Percentiles rank a stretch among this genome's conserved stretches.
phyloP scores from a whole-genome alignment of 1,284 basidiomycete species.

The Sporisorium sorghi region DNA sequence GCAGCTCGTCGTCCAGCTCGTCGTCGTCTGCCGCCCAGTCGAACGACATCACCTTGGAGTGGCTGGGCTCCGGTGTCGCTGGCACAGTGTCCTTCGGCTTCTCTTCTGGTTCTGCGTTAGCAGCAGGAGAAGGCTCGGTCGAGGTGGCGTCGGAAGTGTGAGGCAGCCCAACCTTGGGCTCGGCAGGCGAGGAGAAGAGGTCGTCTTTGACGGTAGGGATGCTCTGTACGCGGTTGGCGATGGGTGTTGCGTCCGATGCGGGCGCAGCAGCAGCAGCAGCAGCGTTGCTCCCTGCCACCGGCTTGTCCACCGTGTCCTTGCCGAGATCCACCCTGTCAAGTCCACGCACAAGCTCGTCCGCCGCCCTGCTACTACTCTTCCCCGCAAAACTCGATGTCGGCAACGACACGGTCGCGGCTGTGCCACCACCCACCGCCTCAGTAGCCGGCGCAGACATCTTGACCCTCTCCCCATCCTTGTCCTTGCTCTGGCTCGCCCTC shows the following conservation, averaged over 20 bases:
- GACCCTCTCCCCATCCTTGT: slow-evolving; percentile 40
- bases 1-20: slow-evolving; percentile 56
- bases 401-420: slow-evolving; percentile 19
- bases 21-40: slow-evolving; percentile 63
- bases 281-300: too few relatives aligned
- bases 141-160: not conserved
- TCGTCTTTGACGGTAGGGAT: slow-evolving; percentile 38
- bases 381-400: slow-evolving; percentile 1
- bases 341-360: slow-evolving; percentile 14
- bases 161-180: slow-evolving; percentile 30
- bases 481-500: slow-evolving; percentile 41
- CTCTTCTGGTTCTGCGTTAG: too few relatives aligned
- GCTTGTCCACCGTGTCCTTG: not conserved
- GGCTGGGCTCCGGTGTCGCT: slow-evolving; percentile 14
- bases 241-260: too few relatives aligned
- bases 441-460: slow-evolving; percentile 16
- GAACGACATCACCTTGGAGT: slow-evolving; percentile 23
- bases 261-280: too few relatives aligned
- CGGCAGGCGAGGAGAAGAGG: slow-evolving; percentile 40
- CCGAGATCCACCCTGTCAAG: slow-evolving; percentile 19
- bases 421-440: too few relatives aligned
- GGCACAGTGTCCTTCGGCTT: not conserved
- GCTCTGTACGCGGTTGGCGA: slow-evolving; percentile 30
- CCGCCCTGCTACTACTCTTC: not conserved
- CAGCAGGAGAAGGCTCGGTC: too few relatives aligned